These are phyloP conservation scores for Aspergillus viridinutans DNA, from an alignment of 2,329 filamentous ascomycete genomes.

Conservation along the genomic window DNA sequence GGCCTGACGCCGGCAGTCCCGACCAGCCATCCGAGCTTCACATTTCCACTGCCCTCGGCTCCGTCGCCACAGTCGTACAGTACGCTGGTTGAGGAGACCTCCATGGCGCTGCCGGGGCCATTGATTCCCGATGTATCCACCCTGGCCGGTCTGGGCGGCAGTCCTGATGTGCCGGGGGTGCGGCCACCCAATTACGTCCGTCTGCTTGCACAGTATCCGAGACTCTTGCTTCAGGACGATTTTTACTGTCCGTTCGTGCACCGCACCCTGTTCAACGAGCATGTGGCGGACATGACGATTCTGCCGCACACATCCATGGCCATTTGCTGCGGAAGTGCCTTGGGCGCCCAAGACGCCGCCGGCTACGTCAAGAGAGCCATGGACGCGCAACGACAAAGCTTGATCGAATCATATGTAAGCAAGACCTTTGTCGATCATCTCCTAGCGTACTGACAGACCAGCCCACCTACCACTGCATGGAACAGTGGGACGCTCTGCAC, in stretches of 20 bases:
- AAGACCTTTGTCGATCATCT: too few relatives aligned
- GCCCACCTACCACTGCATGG: conserved; percentile 5
- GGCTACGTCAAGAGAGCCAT: conserved; percentile 16
- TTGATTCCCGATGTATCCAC: not conserved
- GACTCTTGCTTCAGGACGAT: conserved; percentile 10
- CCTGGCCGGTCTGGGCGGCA: not conserved
- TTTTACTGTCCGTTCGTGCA: conserved; percentile 17
- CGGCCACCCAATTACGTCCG: not conserved
- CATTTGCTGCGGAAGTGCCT: conserved; percentile 17
- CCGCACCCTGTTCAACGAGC: conserved; percentile 13
- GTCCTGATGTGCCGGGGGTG: not conserved
- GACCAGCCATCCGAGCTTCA: not conserved
- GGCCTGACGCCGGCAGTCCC: not conserved
- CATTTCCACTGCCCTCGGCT: not conserved
- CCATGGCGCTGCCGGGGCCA: not conserved
- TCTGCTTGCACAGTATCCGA: conserved; percentile 16
- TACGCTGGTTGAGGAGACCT: not conserved
- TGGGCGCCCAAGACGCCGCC: conserved; percentile 8
- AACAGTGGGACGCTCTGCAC: conserved; percentile 18
- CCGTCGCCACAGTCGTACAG: not conserved
- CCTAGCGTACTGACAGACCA: not conserved
- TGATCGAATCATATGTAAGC: conserved; percentile 14
- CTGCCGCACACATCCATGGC: conserved; percentile 18
- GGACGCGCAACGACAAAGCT: conserved; percentile 15
- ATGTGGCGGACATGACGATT: conserved; percentile 16